A percentile compares a stretch with the other conserved stretches of the same genome.
Conservation (phyloP, 2,329 filamentous ascomycete genomes). For the Eutypella sp. region DNA sequence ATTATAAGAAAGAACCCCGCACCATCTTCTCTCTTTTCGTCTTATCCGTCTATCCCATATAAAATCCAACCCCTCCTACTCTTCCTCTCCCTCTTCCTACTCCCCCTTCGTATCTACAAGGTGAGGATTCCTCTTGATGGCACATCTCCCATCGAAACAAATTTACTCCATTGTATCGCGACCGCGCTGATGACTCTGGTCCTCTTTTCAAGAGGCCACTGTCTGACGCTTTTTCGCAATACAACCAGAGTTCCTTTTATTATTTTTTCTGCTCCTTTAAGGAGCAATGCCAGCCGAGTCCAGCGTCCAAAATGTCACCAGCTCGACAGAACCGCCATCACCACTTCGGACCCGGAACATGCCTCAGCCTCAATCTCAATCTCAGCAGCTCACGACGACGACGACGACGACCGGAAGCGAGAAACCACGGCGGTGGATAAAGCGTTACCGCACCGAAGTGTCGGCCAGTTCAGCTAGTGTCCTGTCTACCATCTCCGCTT, state of each 20-base stretch:
- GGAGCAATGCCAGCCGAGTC: conserved; percentile 36
- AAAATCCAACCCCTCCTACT: conserved; percentile 1
- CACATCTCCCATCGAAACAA: conserved; percentile 44
- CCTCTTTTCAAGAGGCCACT: conserved; percentile 44
- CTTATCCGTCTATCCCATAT: background rate
- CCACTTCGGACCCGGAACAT: conserved; percentile 35
- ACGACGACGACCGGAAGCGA: conserved; percentile 26
- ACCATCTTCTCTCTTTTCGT: conserved; percentile 7
- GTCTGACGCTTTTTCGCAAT: conserved; percentile 40
- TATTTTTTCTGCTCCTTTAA: conserved; percentile 17
- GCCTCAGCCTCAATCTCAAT: conserved; percentile 34
- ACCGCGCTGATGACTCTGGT: conserved; percentile 57
- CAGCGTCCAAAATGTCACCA: conserved; percentile 37
- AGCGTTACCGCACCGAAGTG: conserved; percentile 75
- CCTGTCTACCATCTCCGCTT: conserved; percentile 74
- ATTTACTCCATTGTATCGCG: conserved; percentile 44
- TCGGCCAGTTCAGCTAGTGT: conserved; percentile 73
- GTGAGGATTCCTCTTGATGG: conserved; percentile 42
- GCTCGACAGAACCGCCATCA: conserved; percentile 27
- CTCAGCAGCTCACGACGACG: too few relatives aligned
- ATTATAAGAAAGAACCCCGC: conserved; percentile 16
- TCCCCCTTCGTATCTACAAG: background rate
- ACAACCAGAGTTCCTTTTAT: conserved; percentile 23
- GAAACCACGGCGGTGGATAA: conserved; percentile 51
- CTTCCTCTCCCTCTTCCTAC: background rate